phyloP scores from a whole-genome alignment of 108 stramenopile genomes.

The Seminavis robusta region DNA sequence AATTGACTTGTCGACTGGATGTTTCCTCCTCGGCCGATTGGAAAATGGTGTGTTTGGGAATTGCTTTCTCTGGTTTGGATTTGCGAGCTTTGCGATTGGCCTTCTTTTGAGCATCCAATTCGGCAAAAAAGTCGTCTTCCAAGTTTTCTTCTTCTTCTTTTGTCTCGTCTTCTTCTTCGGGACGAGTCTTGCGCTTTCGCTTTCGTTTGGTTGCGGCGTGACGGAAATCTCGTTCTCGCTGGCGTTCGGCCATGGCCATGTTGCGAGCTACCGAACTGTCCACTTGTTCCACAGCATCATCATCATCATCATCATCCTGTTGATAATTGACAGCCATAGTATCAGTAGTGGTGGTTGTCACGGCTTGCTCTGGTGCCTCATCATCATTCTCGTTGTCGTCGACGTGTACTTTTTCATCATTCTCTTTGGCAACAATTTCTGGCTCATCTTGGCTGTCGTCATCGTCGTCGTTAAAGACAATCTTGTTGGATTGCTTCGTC shows the following conservation, averaged over 20 bases:
- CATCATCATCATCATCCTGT: conserved; percentile 10
- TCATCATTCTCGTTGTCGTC: no score
- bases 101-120: conserved; percentile 6
- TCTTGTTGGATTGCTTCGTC: background rate
- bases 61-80: background rate
- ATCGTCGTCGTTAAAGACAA: background rate
- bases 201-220: background rate
- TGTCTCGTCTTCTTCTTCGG: background rate
- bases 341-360: no score
- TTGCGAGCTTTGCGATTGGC: background rate
- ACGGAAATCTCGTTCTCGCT: background rate
- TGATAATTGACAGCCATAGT: no score
- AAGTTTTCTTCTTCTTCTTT: conserved; percentile 3
- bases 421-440: no score
- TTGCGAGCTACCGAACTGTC: background rate
- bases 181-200: background rate
- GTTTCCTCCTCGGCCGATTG: background rate
- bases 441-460: background rate
- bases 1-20: background rate
- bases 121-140: background rate
- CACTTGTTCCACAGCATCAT: conserved; percentile 7
- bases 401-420: no score
- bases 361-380: no score
- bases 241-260: background rate
- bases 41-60: background rate